Percentiles rank a stretch among this genome's conserved stretches.
Evolutionary conservation across 192 early-diverging fungal genomes (phyloP).

Genomic region (Umbelopsis sp.): DNA sequence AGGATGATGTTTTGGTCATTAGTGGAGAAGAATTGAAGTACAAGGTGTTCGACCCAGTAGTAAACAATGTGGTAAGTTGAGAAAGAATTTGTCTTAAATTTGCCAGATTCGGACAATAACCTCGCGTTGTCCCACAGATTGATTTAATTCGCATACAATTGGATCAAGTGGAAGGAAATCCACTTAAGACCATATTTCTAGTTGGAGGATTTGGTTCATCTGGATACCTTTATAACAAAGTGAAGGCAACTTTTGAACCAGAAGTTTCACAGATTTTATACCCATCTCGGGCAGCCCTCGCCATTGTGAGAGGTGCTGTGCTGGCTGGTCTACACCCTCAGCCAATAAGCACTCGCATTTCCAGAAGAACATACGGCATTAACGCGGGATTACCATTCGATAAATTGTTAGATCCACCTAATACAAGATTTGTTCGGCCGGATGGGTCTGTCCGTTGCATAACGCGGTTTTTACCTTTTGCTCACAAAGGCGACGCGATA

Average conservation of each 20-base stretch:
- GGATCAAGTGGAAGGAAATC: conserved; percentile 31
- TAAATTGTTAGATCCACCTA: conserved; percentile 39
- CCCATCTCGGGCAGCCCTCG: conserved; percentile 47
- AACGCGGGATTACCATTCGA: conserved; percentile 52
- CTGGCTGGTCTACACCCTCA: conserved; percentile 48
- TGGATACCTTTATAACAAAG: conserved; percentile 44
- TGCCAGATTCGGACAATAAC: too few relatives aligned
- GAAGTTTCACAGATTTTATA: conserved; percentile 44
- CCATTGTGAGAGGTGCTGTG: conserved; percentile 60
- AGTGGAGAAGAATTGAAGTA: conserved; percentile 41
- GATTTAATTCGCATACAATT: conserved; percentile 48
- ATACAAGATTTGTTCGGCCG: conserved; percentile 43
- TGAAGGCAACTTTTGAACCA: conserved; percentile 42
- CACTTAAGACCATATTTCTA: conserved; percentile 50
- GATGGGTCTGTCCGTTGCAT: conserved; percentile 48
- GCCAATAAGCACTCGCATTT: conserved; percentile 46
- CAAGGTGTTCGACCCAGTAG: conserved; percentile 53
- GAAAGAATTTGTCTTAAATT: background rate
- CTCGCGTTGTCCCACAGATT: conserved; percentile 30
- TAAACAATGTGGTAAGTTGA: conserved; percentile 44
- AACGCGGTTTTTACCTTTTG: conserved; percentile 38
- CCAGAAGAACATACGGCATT: conserved; percentile 53
- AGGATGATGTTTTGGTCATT: conserved; percentile 45
- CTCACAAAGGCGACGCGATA: conserved; percentile 36
- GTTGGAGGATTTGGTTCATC: conserved; percentile 61